A percentile compares a stretch with the other conserved stretches of the same genome.
These are phyloP conservation scores for Nothomitra cinnamomea DNA, from an alignment of 2,329 filamentous ascomycete genomes.

Conservation along the genomic window DNA sequence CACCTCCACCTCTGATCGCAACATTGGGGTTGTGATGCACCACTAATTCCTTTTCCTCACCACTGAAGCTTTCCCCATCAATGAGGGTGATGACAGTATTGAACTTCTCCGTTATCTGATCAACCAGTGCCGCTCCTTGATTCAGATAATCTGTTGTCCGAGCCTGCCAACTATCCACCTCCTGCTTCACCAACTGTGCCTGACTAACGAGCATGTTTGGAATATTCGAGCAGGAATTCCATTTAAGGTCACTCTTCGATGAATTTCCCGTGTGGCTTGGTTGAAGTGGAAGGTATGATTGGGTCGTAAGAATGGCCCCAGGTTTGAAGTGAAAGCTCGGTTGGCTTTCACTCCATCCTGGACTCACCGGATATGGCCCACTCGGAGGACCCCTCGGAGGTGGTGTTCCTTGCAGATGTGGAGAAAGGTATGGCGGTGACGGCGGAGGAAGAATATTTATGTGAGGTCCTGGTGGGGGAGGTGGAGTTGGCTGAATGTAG, in stretches of 20 bases:
- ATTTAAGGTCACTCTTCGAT: not conserved
- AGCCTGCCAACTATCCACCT: not conserved
- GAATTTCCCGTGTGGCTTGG: not conserved
- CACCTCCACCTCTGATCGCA: conserved; percentile 9
- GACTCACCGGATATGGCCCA: not conserved
- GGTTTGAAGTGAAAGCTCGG: not conserved
- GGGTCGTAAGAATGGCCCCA: not conserved
- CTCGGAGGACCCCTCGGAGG: not conserved
- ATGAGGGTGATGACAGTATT: conserved; percentile 55
- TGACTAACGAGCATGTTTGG: not conserved
- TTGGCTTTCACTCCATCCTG: not conserved
- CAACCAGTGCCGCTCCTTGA: conserved; percentile 30
- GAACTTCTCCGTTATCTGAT: conserved; percentile 44
- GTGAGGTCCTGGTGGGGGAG: not conserved
- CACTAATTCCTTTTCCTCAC: conserved; percentile 21
- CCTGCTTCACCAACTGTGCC: not conserved
- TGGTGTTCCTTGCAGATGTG: not conserved
- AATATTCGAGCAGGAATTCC: not conserved
- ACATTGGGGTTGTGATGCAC: conserved; percentile 16
- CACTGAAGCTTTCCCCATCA: conserved; percentile 41
- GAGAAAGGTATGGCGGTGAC: not conserved
- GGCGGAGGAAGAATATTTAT: not conserved
- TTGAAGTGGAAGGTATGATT: not conserved
- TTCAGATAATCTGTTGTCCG: conserved; percentile 16
- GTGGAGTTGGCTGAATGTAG: not conserved